A percentile compares a stretch with the other conserved stretches of the same genome.
phyloP scores from a whole-genome alignment of 208 protist species.

The Angomonas deanei region DNA sequence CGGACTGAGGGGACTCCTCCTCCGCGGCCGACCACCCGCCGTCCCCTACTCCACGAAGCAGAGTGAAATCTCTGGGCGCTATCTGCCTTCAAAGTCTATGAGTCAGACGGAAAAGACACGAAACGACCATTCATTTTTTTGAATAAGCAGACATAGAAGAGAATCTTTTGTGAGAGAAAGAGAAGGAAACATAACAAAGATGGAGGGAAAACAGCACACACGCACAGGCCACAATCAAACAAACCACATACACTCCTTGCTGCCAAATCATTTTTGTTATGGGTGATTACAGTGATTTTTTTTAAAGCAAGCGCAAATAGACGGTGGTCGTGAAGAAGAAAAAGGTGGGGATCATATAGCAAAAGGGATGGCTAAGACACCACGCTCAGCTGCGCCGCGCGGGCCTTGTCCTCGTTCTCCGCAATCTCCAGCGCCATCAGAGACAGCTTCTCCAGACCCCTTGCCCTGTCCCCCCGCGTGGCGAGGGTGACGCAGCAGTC shows the following conservation, averaged over 20 bases:
- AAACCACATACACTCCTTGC: neutral
- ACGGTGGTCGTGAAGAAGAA: no score
- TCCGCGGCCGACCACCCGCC: no score
- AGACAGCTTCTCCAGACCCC: constrained; percentile 3
- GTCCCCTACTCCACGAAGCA: no score
- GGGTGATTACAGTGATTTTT: no score
- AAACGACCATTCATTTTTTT: constrained; percentile 28
- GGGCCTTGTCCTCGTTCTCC: neutral
- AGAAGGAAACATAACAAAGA: neutral
- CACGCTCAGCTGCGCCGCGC: neutral
- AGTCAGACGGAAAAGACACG: constrained; percentile 34
- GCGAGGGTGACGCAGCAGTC: constrained; percentile 16
- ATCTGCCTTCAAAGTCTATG: constrained; percentile 37
- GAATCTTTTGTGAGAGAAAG: neutral
- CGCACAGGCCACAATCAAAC: neutral
- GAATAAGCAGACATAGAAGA: constrained; percentile 5
- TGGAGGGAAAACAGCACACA: neutral
- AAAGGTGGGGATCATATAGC: no score
- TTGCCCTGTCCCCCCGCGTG: constrained; percentile 12
- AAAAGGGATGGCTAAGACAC: no score
- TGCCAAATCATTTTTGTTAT: no score
- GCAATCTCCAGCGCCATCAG: constrained; percentile 7
- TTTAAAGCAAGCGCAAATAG: no score
- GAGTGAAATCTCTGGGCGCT: constrained; percentile 36
- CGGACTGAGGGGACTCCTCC: no score